Conservation (phyloP, 805 yeast genomes). For the Candida tibetensis region DNA sequence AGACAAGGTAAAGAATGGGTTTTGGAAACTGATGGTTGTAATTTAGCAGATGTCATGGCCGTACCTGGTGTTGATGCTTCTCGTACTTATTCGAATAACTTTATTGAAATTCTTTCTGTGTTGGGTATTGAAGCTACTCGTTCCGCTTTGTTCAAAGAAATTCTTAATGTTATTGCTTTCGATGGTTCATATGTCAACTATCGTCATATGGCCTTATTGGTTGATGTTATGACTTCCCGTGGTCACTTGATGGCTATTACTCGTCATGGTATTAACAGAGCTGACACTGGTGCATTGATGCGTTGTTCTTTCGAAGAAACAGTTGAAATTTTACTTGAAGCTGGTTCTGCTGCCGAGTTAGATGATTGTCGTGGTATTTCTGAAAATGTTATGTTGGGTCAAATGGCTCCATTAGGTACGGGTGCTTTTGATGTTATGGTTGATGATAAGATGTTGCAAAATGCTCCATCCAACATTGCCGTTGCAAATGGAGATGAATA, state of each 20-base stretch:
- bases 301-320: constrained; percentile 99
- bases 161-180: constrained; percentile 94
- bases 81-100: constrained; percentile 92
- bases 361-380: constrained; percentile 99
- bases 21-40: constrained; percentile 97
- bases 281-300: constrained; percentile 99
- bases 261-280: constrained; percentile 98
- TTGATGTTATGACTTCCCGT: constrained; percentile 97
- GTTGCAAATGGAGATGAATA: constrained; percentile 36
- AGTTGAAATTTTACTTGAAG: constrained; percentile 94
- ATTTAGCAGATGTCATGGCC: constrained; percentile 89
- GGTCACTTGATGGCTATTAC: constrained; percentile 99
- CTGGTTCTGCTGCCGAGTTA: constrained; percentile 96
- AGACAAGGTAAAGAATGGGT: constrained; percentile 95
- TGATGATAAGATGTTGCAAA: constrained; percentile 80
- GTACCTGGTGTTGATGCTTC: constrained; percentile 92
- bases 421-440: constrained; percentile 96
- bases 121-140: constrained; percentile 98
- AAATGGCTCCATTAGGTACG: constrained; percentile 97
- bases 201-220: constrained; percentile 96
- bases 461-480: constrained; percentile 52
- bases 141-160: constrained; percentile 88
- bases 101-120: constrained; percentile 91
- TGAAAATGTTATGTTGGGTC: constrained; percentile 95
- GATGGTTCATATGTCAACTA: constrained; percentile 99